Evolutionary conservation across 169 alveolate genomes (phyloP).

Genomic region (Eimeria maxima): DNA sequence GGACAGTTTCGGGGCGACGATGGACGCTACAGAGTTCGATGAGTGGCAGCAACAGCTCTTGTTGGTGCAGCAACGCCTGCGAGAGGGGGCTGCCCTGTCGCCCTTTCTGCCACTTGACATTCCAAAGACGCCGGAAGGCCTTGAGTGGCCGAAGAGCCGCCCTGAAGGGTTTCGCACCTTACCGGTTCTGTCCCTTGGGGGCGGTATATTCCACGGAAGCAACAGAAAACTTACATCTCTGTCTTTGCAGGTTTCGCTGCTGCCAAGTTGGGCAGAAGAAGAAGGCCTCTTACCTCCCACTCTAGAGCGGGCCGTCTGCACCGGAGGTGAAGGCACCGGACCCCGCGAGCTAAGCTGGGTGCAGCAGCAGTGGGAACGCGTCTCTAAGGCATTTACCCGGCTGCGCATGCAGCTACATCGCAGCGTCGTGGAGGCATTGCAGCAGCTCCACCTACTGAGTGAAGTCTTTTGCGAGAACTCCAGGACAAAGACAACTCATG

Average conservation of each 20-base stretch:
- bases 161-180: slow-evolving; percentile 19
- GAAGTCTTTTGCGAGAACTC: slow-evolving; percentile 44
- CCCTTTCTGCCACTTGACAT: slow-evolving; percentile 13
- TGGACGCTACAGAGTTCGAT: slow-evolving; percentile 66
- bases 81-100: neutral
- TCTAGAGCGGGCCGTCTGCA: slow-evolving; percentile 65
- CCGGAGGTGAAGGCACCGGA: slow-evolving; percentile 55
- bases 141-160: neutral
- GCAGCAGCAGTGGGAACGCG: slow-evolving; percentile 60
- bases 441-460: slow-evolving; percentile 42
- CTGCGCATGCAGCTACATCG: slow-evolving; percentile 61
- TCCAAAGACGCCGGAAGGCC: neutral
- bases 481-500: slow-evolving; percentile 59
- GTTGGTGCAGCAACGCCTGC: slow-evolving; percentile 47
- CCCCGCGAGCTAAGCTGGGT: slow-evolving; percentile 48
- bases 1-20: slow-evolving; percentile 53
- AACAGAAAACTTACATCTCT: slow-evolving; percentile 37
- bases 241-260: slow-evolving; percentile 60
- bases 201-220: slow-evolving; percentile 64
- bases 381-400: slow-evolving; percentile 16
- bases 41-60: slow-evolving; percentile 79
- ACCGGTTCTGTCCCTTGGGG: slow-evolving; percentile 73
- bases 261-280: slow-evolving; percentile 70
- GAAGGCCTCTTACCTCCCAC: slow-evolving; percentile 44
- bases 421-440: slow-evolving; percentile 31